Evolutionary conservation across 176 grass and related monocot genomes (phyloP).

Genomic region (Musa schizocarpa): DNA sequence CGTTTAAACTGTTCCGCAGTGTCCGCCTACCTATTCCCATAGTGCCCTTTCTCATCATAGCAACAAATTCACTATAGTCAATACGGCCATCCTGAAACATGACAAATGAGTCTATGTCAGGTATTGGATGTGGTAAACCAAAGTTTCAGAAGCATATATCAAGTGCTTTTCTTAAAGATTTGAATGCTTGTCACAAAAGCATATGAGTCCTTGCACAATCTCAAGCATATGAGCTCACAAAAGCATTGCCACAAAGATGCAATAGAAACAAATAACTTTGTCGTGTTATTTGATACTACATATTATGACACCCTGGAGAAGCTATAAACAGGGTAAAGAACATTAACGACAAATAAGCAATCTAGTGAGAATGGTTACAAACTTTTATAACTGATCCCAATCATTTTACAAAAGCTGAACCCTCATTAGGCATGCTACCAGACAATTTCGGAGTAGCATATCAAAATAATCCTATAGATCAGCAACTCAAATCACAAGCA

Average conservation of each 20-base stretch:
- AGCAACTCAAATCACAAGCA: too few relatives aligned
- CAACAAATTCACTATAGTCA: slow-evolving; percentile 88
- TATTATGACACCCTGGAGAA: background rate
- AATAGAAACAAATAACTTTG: background rate
- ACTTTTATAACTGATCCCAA: background rate
- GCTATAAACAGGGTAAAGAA: background rate
- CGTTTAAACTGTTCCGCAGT: slow-evolving; percentile 55
- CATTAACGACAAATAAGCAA: background rate
- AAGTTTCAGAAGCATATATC: too few relatives aligned
- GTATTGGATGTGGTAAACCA: too few relatives aligned
- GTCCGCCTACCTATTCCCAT: slow-evolving; percentile 84
- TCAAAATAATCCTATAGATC: too few relatives aligned
- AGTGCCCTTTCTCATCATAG: slow-evolving; percentile 95
- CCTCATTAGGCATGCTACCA: background rate
- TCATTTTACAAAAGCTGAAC: background rate
- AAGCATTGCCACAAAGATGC: background rate
- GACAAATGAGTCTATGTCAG: too few relatives aligned
- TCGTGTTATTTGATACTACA: background rate
- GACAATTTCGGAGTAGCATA: too few relatives aligned
- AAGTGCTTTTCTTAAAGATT: too few relatives aligned
- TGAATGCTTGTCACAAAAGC: too few relatives aligned
- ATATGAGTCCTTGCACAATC: too few relatives aligned
- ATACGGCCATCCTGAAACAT: slow-evolving; percentile 68
- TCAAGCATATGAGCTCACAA: too few relatives aligned
- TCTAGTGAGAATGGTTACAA: background rate